Evolutionary conservation across 1,139 yeast species (phyloP).

Genomic region (Yamadazyma dushanensis): DNA sequence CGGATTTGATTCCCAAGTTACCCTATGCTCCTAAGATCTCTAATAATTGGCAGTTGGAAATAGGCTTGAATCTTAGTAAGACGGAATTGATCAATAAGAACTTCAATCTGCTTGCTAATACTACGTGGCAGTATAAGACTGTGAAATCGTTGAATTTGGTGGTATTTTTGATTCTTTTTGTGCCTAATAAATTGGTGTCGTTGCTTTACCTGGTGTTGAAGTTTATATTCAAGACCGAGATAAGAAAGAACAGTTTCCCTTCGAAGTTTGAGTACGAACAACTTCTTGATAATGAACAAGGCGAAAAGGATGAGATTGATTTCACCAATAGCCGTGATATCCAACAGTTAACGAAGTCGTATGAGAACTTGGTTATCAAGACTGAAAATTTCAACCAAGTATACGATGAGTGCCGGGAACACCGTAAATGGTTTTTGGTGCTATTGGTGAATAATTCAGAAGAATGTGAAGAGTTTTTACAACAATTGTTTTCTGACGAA

Average conservation of each 20-base stretch:
- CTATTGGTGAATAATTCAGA: slow-evolving; percentile 39
- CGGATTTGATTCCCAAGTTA: slow-evolving; percentile 35
- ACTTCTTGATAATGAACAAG: slow-evolving; percentile 1
- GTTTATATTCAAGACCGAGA: slow-evolving; percentile 15
- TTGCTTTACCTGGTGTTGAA: slow-evolving; percentile 35
- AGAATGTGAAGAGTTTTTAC: slow-evolving; percentile 26
- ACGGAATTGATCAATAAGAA: slow-evolving; percentile 10
- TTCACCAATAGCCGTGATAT: not conserved
- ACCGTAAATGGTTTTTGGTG: slow-evolving; percentile 47
- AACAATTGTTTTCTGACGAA: slow-evolving; percentile 26
- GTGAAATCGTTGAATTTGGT: slow-evolving; percentile 25
- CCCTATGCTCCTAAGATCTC: slow-evolving; percentile 45
- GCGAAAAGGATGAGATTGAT: slow-evolving; percentile 2
- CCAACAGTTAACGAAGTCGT: not conserved
- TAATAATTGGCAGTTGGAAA: slow-evolving; percentile 43
- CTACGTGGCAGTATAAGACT: slow-evolving; percentile 3
- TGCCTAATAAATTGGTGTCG: slow-evolving; percentile 45
- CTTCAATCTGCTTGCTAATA: slow-evolving; percentile 4
- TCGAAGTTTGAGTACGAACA: slow-evolving; percentile 11
- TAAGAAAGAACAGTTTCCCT: slow-evolving; percentile 13
- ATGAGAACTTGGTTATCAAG: slow-evolving; percentile 6
- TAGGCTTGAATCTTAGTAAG: slow-evolving; percentile 46
- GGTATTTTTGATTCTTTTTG: slow-evolving; percentile 45
- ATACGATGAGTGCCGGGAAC: slow-evolving; percentile 39
- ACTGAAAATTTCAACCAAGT: slow-evolving; percentile 41